phyloP scores from a whole-genome alignment of 192 early-diverging fungal genomes.

The Coemansia sp. region DNA sequence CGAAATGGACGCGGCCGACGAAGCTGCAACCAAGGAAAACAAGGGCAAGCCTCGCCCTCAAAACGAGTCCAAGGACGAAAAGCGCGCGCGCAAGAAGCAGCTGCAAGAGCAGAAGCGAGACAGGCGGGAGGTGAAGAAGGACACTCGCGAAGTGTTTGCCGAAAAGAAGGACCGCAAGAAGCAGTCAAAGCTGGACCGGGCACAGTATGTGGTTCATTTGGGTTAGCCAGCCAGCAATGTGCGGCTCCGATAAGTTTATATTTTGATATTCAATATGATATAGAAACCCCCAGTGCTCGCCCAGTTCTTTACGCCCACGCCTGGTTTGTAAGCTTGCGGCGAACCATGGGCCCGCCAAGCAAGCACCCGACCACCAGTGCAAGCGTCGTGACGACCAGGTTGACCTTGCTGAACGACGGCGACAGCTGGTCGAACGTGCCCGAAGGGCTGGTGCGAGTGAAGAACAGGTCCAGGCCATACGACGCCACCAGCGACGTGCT shows the following conservation, averaged over 20 bases:
- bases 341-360: constrained; percentile 70
- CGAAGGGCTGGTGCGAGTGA: constrained; percentile 74
- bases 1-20: constrained; percentile 6
- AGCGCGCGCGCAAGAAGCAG: constrained; percentile 81
- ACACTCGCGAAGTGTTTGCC: constrained; percentile 34
- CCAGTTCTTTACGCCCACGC: constrained; percentile 48
- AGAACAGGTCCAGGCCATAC: constrained; percentile 90
- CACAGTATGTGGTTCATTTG: constrained; percentile 36
- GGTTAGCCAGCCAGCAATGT: constrained; percentile 3
- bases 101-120: constrained; percentile 71
- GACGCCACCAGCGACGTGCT: constrained; percentile 87
- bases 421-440: constrained; percentile 90
- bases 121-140: constrained; percentile 45
- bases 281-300: background rate
- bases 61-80: constrained; percentile 87
- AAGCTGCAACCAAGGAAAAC: constrained; percentile 50
- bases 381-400: constrained; percentile 79
- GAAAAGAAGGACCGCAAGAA: constrained; percentile 37
- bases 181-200: constrained; percentile 50
- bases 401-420: constrained; percentile 85
- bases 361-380: constrained; percentile 68
- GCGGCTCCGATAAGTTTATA: background rate
- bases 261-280: background rate
- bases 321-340: constrained; percentile 52
- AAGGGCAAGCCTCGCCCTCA: constrained; percentile 68